Base-by-base conservation (phyloP, 164 flowering plant species). In the Magnolia sinica region DNA sequence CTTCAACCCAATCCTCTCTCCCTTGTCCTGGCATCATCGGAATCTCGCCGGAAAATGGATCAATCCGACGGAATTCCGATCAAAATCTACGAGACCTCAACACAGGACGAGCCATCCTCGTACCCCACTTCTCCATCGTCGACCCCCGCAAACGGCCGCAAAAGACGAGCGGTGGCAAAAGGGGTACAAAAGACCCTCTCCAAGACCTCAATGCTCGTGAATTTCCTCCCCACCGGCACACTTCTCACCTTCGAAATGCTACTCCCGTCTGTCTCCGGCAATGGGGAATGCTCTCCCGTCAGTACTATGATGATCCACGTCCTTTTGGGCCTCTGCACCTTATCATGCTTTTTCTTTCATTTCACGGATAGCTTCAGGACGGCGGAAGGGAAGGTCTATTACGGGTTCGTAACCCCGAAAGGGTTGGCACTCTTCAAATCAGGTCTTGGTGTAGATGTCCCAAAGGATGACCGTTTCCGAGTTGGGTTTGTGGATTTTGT, bases 211-310 rank as follows among this genome's bases (percentile, higher is more conserved):
- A 83, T 94, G 91, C 93, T 96, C 4, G 95, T 81, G 10, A 92
- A 91, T 82, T 96, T 94, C 83, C 96, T 96, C 52, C 99, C 99
- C 3, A 96, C 99, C 0, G 99, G 99, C 66, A 96, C 99, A 23
- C 97, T 96, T 45, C 88, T 96, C 19, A 91, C 97, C 2, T 96
- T 92, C 78, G 98, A 94, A 70, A 94, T 91, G 96, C 85, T 96
- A 52, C 90, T 96, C 18, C 99, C 99, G 0, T 85, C 97, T 0
- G 80, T 91, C 7, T 91, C 85, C 79, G 81, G 89, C 50, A 61
- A 69, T 65, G 97, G 95, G 0, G 76, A 76, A 5, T 96, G 99
- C 83, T 74, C 96, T 19, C 81, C 81, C 0, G 93, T 96, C 23
- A 80, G 70, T 79, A 87, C 87, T 13, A 24, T 76, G 16, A 92